phyloP scores from a whole-genome alignment of 768 basidiomycete species.

The Coprinopsis sp. region DNA sequence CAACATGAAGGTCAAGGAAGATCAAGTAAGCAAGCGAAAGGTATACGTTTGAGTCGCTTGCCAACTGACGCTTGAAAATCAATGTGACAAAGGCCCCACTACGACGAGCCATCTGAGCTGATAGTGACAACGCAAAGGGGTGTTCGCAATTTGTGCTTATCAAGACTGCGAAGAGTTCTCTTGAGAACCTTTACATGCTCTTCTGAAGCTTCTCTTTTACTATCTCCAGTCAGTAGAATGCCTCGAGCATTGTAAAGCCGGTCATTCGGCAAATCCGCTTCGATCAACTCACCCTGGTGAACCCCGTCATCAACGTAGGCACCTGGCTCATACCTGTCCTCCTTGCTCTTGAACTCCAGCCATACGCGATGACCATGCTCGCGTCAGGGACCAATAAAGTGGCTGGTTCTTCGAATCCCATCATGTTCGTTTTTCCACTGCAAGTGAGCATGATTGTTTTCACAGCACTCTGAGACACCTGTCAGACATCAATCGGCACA shows the following conservation, averaged over 20 bases:
- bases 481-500: no score
- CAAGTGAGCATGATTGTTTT: no score
- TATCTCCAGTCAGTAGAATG: conserved; percentile 20
- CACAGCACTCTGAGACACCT: no score
- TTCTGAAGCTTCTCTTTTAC: conserved; percentile 19
- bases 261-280: conserved; percentile 17
- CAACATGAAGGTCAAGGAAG: conserved; percentile 27
- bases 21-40: conserved; percentile 14
- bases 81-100: conserved; percentile 20
- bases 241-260: conserved; percentile 19
- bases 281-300: conserved; percentile 20
- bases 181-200: no score
- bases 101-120: conserved; percentile 25
- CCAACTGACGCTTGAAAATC: conserved; percentile 18
- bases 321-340: conserved; percentile 7
- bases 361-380: conserved; percentile 14
- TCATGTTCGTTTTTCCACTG: conserved; percentile 8
- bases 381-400: conserved; percentile 19
- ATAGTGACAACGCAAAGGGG: no score
- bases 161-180: no score
- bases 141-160: no score
- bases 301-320: conserved; percentile 4
- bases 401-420: conserved; percentile 19
- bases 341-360: conserved; percentile 14
- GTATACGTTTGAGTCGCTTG: conserved; percentile 20